A percentile compares a stretch with the other conserved stretches of the same genome.
Conservation (phyloP, 148 eudicot species). For the Heliosperma pusillum region DNA sequence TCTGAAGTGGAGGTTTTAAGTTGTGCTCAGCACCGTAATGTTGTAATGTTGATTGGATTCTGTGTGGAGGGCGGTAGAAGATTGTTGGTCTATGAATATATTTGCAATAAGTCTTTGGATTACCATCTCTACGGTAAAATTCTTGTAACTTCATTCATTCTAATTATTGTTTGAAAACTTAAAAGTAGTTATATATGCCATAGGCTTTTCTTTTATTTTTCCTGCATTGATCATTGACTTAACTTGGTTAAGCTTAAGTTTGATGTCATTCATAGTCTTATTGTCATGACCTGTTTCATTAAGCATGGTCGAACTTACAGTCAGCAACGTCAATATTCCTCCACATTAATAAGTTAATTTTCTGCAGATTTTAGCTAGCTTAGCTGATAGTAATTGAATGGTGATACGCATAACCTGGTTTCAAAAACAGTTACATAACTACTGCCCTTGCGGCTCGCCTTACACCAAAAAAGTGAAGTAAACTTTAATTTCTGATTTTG, state of each 20-base stretch:
- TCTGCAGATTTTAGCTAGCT: too few species aligned
- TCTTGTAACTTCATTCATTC: background rate
- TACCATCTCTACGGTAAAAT: constrained; percentile 77
- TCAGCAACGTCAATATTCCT: background rate
- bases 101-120: constrained; percentile 84
- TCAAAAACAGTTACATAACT: background rate
- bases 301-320: background rate
- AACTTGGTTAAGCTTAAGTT: background rate
- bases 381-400: too few species aligned
- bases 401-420: too few species aligned
- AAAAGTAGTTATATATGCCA: background rate
- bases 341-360: background rate
- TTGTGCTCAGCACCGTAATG: constrained; percentile 94
- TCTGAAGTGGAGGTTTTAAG: constrained; percentile 86
- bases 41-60: constrained; percentile 75
- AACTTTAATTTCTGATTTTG: constrained; percentile 1
- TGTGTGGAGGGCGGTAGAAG: constrained; percentile 69
- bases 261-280: background rate
- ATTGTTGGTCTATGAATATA: constrained; percentile 77
- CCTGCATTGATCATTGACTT: background rate
- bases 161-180: background rate
- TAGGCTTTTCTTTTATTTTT: background rate
- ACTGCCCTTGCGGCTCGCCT: background rate
- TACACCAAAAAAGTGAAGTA: background rate
- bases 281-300: background rate